Evolutionary conservation across 345 rosid species (phyloP).

Genomic region (Carallia pectinifolia): DNA sequence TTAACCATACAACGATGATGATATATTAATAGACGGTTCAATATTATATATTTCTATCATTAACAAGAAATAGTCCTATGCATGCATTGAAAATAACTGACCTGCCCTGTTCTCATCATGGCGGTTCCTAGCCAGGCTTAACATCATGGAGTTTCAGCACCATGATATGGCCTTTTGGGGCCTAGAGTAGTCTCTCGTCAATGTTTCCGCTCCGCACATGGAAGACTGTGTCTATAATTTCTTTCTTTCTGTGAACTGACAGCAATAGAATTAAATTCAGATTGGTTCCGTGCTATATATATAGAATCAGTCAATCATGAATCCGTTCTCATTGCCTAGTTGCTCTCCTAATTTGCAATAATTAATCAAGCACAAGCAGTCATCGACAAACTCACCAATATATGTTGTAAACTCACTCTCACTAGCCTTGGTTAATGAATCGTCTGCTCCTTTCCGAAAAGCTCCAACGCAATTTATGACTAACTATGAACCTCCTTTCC

Average conservation of each 20-base stretch:
- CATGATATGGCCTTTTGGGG: no score
- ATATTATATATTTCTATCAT: constrained; percentile 57
- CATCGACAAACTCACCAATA: constrained; percentile 75
- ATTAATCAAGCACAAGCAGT: constrained; percentile 53
- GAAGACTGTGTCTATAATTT: constrained; percentile 78
- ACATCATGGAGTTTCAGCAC: constrained; percentile 84
- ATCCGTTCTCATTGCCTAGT: constrained; percentile 68
- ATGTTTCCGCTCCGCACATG: constrained; percentile 66
- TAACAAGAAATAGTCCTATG: constrained; percentile 47
- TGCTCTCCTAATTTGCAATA: no score
- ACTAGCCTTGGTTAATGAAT: no score
- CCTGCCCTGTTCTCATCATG: constrained; percentile 42
- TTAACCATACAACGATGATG: constrained; percentile 72
- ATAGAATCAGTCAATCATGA: constrained; percentile 45
- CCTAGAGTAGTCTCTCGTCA: no score
- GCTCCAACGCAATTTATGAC: no score
- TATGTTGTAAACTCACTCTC: constrained; percentile 62
- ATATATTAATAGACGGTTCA: constrained; percentile 58
- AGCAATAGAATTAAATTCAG: constrained; percentile 52
- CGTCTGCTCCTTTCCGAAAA: no score
- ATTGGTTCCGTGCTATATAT: constrained; percentile 41
- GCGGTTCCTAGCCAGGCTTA: constrained; percentile 71
- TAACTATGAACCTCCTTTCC: no score
- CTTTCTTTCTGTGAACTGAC: no score
- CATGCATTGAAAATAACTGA: no score